These are phyloP conservation scores for Moesziomyces sp. DNA, from an alignment of 1,284 basidiomycete species.

Conservation along the genomic window DNA sequence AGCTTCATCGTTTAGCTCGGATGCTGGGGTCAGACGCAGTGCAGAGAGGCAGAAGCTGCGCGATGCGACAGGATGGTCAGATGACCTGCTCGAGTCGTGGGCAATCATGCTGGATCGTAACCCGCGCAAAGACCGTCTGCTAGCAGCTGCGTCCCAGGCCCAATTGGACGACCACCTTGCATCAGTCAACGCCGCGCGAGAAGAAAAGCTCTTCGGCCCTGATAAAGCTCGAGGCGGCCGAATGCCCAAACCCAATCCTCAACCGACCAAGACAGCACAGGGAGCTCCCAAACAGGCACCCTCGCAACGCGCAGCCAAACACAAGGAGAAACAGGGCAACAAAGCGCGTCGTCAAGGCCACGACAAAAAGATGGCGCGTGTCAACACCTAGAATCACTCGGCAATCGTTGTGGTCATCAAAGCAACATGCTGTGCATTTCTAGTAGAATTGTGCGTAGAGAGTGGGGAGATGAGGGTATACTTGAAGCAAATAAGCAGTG, in stretches of 20 bases:
- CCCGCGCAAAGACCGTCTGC: conserved; percentile 46
- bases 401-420: no score
- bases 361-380: conserved; percentile 49
- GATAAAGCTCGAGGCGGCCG: conserved; percentile 50
- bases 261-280: background rate
- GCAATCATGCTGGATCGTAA: conserved; percentile 56
- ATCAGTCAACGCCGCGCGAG: background rate
- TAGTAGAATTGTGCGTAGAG: background rate
- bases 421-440: no score
- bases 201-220: conserved; percentile 27
- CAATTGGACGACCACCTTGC: conserved; percentile 22
- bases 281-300: background rate
- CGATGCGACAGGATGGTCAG: conserved; percentile 39
- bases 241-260: conserved; percentile 3
- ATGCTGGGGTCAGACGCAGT: conserved; percentile 26
- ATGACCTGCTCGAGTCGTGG: conserved; percentile 57
- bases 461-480: conserved; percentile 12
- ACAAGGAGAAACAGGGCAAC: conserved; percentile 53
- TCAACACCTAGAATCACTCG: conserved; percentile 3
- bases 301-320: conserved; percentile 28
- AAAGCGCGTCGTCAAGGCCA: conserved; percentile 36
- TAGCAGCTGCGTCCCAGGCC: conserved; percentile 43
- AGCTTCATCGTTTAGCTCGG: conserved; percentile 19
- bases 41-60: conserved; percentile 18
- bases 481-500: background rate